Base-by-base conservation (phyloP, 1,139 yeast genomes). In the Kodamaea sp. region DNA sequence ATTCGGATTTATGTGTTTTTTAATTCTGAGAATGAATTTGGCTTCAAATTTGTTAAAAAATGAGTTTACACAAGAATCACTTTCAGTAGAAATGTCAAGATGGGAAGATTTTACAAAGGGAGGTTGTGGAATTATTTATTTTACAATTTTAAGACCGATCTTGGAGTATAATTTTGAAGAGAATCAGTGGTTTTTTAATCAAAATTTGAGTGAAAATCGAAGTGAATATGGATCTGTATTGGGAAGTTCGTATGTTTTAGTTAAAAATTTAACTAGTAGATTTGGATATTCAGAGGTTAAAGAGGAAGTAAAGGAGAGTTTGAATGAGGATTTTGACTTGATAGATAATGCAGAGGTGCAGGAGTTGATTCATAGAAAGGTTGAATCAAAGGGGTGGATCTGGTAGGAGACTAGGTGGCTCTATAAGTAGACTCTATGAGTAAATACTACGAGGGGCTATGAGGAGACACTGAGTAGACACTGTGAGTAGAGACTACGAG, bases 1-100 rank as follows among this genome's bases (percentile, higher is more conserved):
- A 34, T 50, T 78, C 8, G 67, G 62, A 24, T 42, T 76, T 26
- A 67, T 73, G 9, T 46, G 70, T 8, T 81, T 86, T 86, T 58
- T 81, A 32, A 63, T 79, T 8, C 57, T 68, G 12, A 84, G 85
- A 6, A 57, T 71, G 51, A 40, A 63, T 25, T 32, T 45, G 24
- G 27, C 38, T 5, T 27, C 29, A 12, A 31, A 11, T 27, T 40
- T 15, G 29, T 32, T 31, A 41, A 27, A 12, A 8, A 8, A 25
- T 22, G 38, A 28, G 2, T 28, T 20, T 7, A 24, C 31, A 15
- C 20, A 15, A 30, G 24, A 7, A 34, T 27, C 6, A 8, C 20
- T 7, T 33, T 27, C 37, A 32, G 41, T 38, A 12, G 20, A 15
- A 15, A 15, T 15, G 20, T 15, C 35, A 8, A 41, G 35, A 23